phyloP scores from a whole-genome alignment of 257 asterid species.

The Lycium ferocissimum region DNA sequence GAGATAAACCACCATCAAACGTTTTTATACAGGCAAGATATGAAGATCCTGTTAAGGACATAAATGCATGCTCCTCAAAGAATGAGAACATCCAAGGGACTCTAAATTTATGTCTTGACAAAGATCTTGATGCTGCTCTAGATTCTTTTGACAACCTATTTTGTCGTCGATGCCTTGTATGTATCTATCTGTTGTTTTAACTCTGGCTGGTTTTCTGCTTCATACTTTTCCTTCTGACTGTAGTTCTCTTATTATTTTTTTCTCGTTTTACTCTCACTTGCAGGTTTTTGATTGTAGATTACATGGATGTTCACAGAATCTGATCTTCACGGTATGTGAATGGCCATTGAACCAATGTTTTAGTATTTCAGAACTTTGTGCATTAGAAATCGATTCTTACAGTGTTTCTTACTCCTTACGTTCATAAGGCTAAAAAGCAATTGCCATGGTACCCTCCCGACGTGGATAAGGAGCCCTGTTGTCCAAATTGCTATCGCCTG shows the following conservation, averaged over 20 bases:
- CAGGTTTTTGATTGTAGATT: constrained; percentile 95
- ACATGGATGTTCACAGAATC: constrained; percentile 97
- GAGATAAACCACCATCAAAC: constrained; percentile 70
- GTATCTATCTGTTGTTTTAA: constrained; percentile 37
- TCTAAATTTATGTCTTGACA: constrained; percentile 71
- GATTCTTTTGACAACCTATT: constrained; percentile 93
- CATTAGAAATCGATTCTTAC: constrained; percentile 25
- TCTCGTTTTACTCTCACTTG: constrained; percentile 36
- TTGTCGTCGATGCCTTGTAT: constrained; percentile 94
- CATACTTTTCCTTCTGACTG: constrained; percentile 11
- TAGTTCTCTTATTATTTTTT: constrained; percentile 26
- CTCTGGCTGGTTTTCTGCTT: constrained; percentile 1
- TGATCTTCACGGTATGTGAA: constrained; percentile 65
- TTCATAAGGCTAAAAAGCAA: constrained; percentile 63
- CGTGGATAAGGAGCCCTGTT: constrained; percentile 73
- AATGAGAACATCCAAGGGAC: constrained; percentile 57
- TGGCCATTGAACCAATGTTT: background rate
- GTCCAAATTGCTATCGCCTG: constrained; percentile 73
- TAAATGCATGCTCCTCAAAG: constrained; percentile 42
- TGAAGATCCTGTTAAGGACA: constrained; percentile 67
- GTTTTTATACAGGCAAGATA: constrained; percentile 93
- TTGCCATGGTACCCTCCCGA: constrained; percentile 57
- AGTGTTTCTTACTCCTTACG: constrained; percentile 8
- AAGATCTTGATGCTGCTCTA: constrained; percentile 90
- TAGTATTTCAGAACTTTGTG: background rate